phyloP scores from a whole-genome alignment of 2,329 filamentous ascomycete species.

The Rhynchosporium agropyri region DNA sequence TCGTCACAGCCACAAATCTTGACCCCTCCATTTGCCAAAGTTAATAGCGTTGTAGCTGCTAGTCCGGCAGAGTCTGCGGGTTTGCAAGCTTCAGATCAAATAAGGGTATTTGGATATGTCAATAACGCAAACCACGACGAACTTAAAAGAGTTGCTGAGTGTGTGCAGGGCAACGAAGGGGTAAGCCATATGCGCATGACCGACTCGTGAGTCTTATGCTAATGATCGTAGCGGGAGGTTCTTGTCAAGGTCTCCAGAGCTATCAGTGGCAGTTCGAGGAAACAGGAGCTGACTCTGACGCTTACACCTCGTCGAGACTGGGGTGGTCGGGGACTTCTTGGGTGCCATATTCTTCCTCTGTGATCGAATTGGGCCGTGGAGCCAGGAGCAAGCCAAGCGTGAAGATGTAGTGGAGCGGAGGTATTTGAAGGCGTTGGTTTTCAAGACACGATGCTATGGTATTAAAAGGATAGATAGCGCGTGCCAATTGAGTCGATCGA shows the following conservation, averaged over 20 bases:
- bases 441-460: neutral
- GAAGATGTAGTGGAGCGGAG: constrained; percentile 18
- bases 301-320: constrained; percentile 79
- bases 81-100: constrained; percentile 75
- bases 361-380: constrained; percentile 43
- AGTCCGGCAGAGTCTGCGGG: constrained; percentile 86
- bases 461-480: neutral
- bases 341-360: constrained; percentile 85
- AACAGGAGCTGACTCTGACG: constrained; percentile 67
- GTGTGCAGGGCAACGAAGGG: constrained; percentile 86
- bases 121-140: constrained; percentile 85
- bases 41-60: constrained; percentile 76
- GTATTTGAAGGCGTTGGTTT: constrained; percentile 31
- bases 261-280: constrained; percentile 24
- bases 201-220: constrained; percentile 17
- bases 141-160: constrained; percentile 82
- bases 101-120: constrained; percentile 83
- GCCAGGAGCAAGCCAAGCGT: neutral
- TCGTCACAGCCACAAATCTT: constrained; percentile 43
- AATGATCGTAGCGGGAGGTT: constrained; percentile 61
- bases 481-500: neutral
- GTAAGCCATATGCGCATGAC: constrained; percentile 54
- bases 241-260: constrained; percentile 66
- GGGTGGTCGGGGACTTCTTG: constrained; percentile 87
- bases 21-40: constrained; percentile 78